Evolutionary conservation across 2,329 filamentous ascomycete genomes (phyloP).

Genomic region (Fusarium zealandicum): DNA sequence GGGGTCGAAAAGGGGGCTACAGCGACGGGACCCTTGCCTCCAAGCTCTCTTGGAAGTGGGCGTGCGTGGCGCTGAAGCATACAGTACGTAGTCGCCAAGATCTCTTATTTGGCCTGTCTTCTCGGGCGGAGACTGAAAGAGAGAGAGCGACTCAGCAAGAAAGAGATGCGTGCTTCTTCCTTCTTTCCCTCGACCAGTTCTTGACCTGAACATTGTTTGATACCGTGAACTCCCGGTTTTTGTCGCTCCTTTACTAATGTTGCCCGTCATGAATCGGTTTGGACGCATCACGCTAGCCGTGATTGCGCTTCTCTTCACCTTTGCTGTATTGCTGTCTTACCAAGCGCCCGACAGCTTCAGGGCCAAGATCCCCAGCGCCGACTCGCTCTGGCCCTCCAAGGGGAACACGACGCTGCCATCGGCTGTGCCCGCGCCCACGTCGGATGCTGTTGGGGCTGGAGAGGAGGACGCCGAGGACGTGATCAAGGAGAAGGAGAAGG

Average conservation of each 20-base stretch:
- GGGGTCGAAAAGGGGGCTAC: slow-evolving; percentile 12
- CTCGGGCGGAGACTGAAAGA: too few relatives aligned
- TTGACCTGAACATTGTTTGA: background rate
- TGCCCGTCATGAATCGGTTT: slow-evolving; percentile 33
- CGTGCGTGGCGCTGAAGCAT: background rate
- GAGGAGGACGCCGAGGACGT: slow-evolving; percentile 26
- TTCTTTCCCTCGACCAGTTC: slow-evolving; percentile 2
- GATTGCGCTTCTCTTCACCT: slow-evolving; percentile 32
- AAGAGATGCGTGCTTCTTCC: slow-evolving; percentile 4
- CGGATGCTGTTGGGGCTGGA: slow-evolving; percentile 21
- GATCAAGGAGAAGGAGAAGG: slow-evolving; percentile 8
- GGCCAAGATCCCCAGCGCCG: slow-evolving; percentile 24
- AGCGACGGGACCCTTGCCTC: slow-evolving; percentile 19
- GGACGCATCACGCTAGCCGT: slow-evolving; percentile 38
- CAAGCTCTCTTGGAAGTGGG: background rate
- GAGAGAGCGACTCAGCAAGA: too few relatives aligned
- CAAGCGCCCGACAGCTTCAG: slow-evolving; percentile 30
- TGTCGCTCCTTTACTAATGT: slow-evolving; percentile 27
- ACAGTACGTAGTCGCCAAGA: too few relatives aligned
- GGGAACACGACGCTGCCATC: slow-evolving; percentile 14
- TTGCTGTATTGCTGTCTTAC: slow-evolving; percentile 32
- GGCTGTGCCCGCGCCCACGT: slow-evolving; percentile 16
- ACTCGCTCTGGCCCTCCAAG: slow-evolving; percentile 34
- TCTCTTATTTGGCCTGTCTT: too few relatives aligned
- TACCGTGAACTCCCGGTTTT: slow-evolving; percentile 26